Conservation (phyloP, 257 asterid species). For the Echium plantagineum region DNA sequence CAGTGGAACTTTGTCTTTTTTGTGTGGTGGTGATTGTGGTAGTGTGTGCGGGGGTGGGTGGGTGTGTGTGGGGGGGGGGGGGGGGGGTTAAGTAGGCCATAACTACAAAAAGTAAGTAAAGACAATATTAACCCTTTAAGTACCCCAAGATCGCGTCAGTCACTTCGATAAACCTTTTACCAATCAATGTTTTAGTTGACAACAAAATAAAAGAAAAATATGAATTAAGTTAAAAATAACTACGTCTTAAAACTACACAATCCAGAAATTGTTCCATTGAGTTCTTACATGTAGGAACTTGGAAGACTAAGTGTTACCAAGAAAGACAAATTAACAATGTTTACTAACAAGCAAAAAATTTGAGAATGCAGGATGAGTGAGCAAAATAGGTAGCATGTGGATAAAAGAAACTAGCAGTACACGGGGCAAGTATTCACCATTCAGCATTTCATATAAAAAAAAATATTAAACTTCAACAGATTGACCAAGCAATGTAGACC, state of each 20-base stretch:
- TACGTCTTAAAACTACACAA: too few relatives aligned
- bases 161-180: not conserved
- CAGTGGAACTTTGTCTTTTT: slow-evolving; percentile 1
- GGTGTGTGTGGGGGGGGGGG: too few relatives aligned
- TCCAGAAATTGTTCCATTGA: too few relatives aligned
- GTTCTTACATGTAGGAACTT: too few relatives aligned
- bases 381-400: not conserved
- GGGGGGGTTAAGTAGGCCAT: not conserved
- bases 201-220: not conserved
- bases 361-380: not conserved
- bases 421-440: not conserved
- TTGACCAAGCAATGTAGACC: not conserved
- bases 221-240: not conserved
- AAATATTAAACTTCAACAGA: not conserved
- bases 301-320: too few relatives aligned
- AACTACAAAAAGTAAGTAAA: not conserved
- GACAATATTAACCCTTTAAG: too few relatives aligned
- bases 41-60: too few relatives aligned
- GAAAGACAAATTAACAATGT: not conserved
- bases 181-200: not conserved
- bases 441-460: not conserved
- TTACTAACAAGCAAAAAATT: not conserved
- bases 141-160: not conserved
- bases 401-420: not conserved
- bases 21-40: too few relatives aligned